Base-by-base conservation (phyloP, 495 filamentous ascomycete genomes). In the Durotheca rogersii region DNA sequence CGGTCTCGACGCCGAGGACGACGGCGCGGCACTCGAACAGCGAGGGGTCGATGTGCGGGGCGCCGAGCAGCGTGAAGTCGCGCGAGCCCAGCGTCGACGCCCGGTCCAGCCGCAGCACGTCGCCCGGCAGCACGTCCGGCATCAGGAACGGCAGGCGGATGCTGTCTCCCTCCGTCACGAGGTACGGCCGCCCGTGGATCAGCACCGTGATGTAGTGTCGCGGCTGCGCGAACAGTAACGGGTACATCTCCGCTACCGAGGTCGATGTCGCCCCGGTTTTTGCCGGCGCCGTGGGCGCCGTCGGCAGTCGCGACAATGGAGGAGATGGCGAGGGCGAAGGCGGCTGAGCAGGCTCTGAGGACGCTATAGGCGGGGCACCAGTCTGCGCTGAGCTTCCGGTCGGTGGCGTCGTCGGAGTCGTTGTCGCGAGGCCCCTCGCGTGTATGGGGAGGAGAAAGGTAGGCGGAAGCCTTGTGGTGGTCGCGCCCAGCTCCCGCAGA, bases 61-160 rank as follows among this genome's bases (percentile, higher is more conserved):
- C 64, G 16, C 88, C 91, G 62, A 89, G 84, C 34, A 96, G 72
- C 21, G 93, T 96, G 71, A 87, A 95, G 58, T 97, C 93, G 46
- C 93, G 79, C 36, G 86, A 90, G 4, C 93, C 93, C 7, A 98
- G 62, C 17, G 79, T 73, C 5, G 77, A 80, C 14, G 89, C 93
- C 16, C 88, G 82, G 70, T 95, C 90, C 37, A 98, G 80, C 11
- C 91, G 87, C 35, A 98, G 72, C 27, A 89, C 68, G 61, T 96
- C 90, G 0, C 93, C 93, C 0, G 89, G 82, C 41, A 77, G 71
- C 1, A 94, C 92, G 19, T 81, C 82, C 18, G 86, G 84, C 86
- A 97, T 90, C 55, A 81, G 81, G 79, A 97, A 97, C n/a, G 93
- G 94, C 32, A 98, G 82, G n/a, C 89, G 88, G 1, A 98, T 57